Conservation (phyloP, 352 stramenopile species). For the Thalassiosira exigua region DNA sequence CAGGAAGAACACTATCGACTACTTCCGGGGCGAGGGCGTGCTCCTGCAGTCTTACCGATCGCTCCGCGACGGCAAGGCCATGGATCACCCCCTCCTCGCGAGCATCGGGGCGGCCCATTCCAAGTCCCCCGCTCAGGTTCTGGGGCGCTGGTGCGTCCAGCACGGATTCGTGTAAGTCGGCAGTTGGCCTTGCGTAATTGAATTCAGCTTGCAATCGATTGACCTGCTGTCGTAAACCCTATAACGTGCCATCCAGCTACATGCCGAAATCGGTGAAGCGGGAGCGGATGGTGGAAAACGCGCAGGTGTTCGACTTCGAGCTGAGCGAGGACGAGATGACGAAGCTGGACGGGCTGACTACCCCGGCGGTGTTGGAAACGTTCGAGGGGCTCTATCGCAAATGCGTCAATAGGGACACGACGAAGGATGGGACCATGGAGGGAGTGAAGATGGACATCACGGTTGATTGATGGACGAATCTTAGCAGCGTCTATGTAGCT, state of each 20-base stretch:
- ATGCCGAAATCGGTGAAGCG: constrained; percentile 82
- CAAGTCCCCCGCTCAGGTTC: constrained; percentile 76
- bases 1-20: constrained; percentile 80
- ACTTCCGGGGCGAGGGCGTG: constrained; percentile 80
- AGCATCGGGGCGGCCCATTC: constrained; percentile 62
- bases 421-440: constrained; percentile 82
- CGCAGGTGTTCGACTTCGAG: constrained; percentile 83
- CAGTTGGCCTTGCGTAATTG: no score
- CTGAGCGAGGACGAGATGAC: constrained; percentile 75
- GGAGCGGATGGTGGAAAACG: constrained; percentile 85
- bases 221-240: no score
- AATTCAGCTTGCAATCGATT: no score
- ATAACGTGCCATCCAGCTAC: no score
- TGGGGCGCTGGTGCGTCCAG: constrained; percentile 84
- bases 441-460: constrained; percentile 87
- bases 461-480: constrained; percentile 73
- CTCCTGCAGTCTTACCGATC: constrained; percentile 84
- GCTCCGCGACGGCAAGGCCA: constrained; percentile 83
- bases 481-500: no score
- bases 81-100: constrained; percentile 76
- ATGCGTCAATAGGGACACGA: constrained; percentile 86
- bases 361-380: constrained; percentile 63
- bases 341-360: constrained; percentile 80
- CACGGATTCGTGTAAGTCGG: constrained; percentile 85
- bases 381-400: constrained; percentile 83